Conservation (phyloP, 352 stramenopile species). For the Pythium guiyangense region DNA sequence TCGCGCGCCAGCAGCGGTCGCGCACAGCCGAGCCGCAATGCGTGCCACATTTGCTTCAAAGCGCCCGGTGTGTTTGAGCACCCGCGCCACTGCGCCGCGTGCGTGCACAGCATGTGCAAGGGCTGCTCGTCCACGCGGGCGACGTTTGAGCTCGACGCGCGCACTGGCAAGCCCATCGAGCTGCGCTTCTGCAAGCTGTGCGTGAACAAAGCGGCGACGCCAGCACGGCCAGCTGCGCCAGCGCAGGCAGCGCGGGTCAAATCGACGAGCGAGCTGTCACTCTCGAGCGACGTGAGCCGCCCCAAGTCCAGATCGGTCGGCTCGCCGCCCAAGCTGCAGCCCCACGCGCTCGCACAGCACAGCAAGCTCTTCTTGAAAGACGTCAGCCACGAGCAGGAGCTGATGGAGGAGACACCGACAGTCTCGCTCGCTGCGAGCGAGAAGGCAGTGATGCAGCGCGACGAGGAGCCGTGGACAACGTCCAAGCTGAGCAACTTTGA, state of each 20-base stretch:
- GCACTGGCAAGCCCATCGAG: constrained; percentile 1
- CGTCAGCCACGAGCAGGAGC: too few species aligned
- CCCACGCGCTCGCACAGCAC: too few species aligned
- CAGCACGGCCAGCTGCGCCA: background rate
- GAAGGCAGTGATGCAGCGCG: too few species aligned
- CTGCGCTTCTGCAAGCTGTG: constrained; percentile 9
- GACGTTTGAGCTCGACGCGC: constrained; percentile 5
- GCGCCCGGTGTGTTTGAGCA: background rate
- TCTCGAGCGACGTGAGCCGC: too few species aligned
- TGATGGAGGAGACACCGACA: too few species aligned
- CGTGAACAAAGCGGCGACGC: background rate
- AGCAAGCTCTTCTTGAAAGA: too few species aligned
- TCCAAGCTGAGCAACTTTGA: too few species aligned
- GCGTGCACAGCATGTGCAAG: constrained; percentile 31
- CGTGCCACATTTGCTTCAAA: constrained; percentile 2
- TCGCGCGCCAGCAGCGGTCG: background rate
- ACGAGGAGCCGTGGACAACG: too few species aligned
- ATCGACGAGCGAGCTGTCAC: too few species aligned
- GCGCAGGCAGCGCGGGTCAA: background rate
- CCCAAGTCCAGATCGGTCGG: too few species aligned
- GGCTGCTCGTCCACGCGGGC: constrained; percentile 13
- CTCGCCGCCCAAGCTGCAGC: too few species aligned
- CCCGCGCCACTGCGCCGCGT: constrained; percentile 16
- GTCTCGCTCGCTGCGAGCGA: too few species aligned
- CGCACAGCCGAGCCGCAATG: background rate